Percentiles rank a stretch among this genome's conserved stretches.
Conservation (phyloP, 2,329 filamentous ascomycete species). For the Cryphonectria japonica region DNA sequence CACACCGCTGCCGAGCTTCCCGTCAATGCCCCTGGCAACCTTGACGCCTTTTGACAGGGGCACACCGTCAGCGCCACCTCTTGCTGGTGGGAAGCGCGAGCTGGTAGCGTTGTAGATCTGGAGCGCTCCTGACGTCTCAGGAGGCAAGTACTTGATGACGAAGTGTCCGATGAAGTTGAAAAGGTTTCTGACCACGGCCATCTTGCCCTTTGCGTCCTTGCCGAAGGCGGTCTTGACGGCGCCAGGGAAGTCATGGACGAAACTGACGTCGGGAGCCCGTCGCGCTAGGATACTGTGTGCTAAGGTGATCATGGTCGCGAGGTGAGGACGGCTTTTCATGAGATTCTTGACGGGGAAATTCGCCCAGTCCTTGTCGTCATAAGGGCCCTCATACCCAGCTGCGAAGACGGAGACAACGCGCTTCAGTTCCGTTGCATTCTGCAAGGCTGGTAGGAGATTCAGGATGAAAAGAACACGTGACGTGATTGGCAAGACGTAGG, state of each 20-base stretch:
- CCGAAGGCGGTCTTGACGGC: conserved; percentile 40
- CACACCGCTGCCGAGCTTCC: conserved; percentile 41
- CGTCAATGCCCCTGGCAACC: conserved; percentile 38
- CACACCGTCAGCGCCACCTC: conserved; percentile 35
- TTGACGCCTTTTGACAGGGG: conserved; percentile 33
- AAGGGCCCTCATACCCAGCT: conserved; percentile 41
- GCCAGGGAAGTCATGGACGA: conserved; percentile 46
- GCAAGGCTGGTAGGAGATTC: conserved; percentile 61
- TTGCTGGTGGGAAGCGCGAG: conserved; percentile 37
- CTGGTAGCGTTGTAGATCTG: conserved; percentile 36
- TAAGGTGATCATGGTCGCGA: conserved; percentile 55
- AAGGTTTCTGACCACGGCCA: conserved; percentile 35
- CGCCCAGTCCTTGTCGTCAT: conserved; percentile 54
- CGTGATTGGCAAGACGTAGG: conserved; percentile 33
- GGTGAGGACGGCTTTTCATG: conserved; percentile 46
- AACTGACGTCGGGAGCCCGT: conserved; percentile 47
- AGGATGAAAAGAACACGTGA: conserved; percentile 55
- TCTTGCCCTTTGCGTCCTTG: conserved; percentile 31
- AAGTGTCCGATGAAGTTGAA: conserved; percentile 34
- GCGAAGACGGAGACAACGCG: conserved; percentile 61
- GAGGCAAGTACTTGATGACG: conserved; percentile 2
- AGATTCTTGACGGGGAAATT: conserved; percentile 40
- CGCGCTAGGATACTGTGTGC: conserved; percentile 52
- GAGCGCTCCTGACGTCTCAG: conserved; percentile 5
- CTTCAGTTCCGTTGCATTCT: conserved; percentile 48